Base-by-base conservation (phyloP, 768 basidiomycete species). In the Mycena leptocephala region DNA sequence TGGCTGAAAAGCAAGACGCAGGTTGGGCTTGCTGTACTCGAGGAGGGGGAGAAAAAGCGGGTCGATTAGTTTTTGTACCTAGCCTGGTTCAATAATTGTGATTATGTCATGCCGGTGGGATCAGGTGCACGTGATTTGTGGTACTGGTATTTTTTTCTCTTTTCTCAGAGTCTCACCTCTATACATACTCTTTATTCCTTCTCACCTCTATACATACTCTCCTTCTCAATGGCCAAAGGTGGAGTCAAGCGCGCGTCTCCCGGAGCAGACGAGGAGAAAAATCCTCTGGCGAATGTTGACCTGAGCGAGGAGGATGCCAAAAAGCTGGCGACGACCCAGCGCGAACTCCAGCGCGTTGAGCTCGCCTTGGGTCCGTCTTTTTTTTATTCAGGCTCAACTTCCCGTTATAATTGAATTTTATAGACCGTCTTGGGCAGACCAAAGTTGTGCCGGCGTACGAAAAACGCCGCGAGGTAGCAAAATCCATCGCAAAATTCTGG, bases 1-100 rank as follows among this genome's bases (percentile, higher is more conserved):
- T 88, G 86, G 82, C 77, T 83, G 76, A 82, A 82, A 80, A 84
- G 83, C 58, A 86, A 88, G 72, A 84, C 84, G 76, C 84, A 85
- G 67, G 81, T 82, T 53, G 87, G 87, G 76, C 83, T 89, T 69
- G 94, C 95, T 78, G 94, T 95, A 83, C 90, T 96, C 48, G 96
- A 97, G 87, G 89, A 96, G 88, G 96, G 95, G 41, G 83, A 85
- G 72, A 96, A 94, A 87, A 96, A 95, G 86, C 90, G 95, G 75
- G 89, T 93, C 32, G 95, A 96, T 81, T 75, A 73, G 59, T 58
- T 68, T 56, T 64, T 74, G 69, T 58, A 46, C n/a, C 48, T 72
- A 33, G 65, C 62, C 46, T 43, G n/a, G 37, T 2, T 56, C n/a
- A n/a, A n/a, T n/a, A n/a, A 2, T 28, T 32, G 73, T 78, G 74